Evolutionary conservation across 106 monocot species (phyloP), one percentile per base, ranked within the genome.

Genomic region (Acorus gramineus): DNA sequence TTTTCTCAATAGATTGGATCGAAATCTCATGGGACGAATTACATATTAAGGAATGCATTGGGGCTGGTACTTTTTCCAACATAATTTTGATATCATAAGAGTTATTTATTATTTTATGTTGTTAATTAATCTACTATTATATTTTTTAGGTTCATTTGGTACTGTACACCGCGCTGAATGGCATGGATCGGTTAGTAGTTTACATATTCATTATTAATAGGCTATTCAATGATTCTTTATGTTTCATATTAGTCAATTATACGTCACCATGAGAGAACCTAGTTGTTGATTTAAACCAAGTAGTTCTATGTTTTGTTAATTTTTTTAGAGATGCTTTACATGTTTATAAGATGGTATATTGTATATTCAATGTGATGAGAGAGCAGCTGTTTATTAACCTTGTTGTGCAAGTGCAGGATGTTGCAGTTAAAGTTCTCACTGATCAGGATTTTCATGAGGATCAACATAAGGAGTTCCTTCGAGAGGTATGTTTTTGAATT

Each of bases 1-100:
- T 80, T 67, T 71, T 90, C 65, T 69, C 80, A 9, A 75, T 76
- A 69, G 90, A 85, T 56, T 90, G 85, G 90, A 66, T 80, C 57
- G 85, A 90, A 70, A 86, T 90, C 64, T 80, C 90, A 66, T 90
- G 90, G 90, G 86, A 86, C 57, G 85, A 90, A 69, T 60, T 90
- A 55, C 70, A 85, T 44, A 79, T 85, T 8, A 90, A 78, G 68
- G 90, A 90, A 46, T 71, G 77, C 5, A 65, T 83, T 76, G 85
- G 85, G 60, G 77, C 83, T 64, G 90, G 85, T 90, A 83, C 8
- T 63, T 72, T 44, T 52, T 73, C 45, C 55, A 4, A 63, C 6
- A 58, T 58, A 8, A 12, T 12, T 64, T 48, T 49, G 9, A 49
- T 64, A 13, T 50, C 11, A n/a, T 49, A 49, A 11, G 28, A 44